Conservation (phyloP, 441 rosid species). For the Gossypium davidsonii region DNA sequence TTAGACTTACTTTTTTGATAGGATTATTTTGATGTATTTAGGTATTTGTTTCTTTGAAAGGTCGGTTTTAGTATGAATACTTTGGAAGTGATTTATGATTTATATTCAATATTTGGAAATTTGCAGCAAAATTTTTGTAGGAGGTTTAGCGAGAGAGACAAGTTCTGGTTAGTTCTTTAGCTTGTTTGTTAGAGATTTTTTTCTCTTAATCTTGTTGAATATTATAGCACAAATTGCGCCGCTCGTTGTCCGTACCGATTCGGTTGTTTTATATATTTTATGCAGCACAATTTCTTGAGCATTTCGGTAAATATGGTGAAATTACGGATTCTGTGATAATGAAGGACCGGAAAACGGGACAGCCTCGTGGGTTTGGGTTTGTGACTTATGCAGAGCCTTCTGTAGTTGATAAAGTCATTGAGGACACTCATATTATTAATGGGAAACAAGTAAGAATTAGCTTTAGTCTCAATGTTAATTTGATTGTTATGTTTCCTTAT, state of each 20-base stretch:
- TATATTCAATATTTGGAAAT: constrained; percentile 27
- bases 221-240: not conserved
- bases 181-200: constrained; percentile 14
- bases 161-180: constrained; percentile 68
- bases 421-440: constrained; percentile 64
- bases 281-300: constrained; percentile 78
- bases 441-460: constrained; percentile 66
- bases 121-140: constrained; percentile 89
- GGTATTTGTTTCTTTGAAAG: not conserved
- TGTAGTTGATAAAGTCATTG: constrained; percentile 77
- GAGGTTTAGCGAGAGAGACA: constrained; percentile 93
- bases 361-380: constrained; percentile 92
- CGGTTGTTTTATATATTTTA: not conserved
- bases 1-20: not conserved
- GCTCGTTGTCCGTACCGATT: not conserved
- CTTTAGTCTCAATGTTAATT: not conserved
- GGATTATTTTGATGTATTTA: not conserved
- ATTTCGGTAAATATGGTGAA: constrained; percentile 83
- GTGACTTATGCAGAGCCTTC: constrained; percentile 81
- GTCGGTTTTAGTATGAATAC: not conserved
- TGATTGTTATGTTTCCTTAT: not conserved
- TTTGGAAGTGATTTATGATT: constrained; percentile 1
- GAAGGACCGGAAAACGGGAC: constrained; percentile 84
- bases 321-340: constrained; percentile 92
- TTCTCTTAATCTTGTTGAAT: constrained; percentile 10